Conservation (phyloP, 208 protist genomes). For the Acanthamoeba lenticulata region DNA sequence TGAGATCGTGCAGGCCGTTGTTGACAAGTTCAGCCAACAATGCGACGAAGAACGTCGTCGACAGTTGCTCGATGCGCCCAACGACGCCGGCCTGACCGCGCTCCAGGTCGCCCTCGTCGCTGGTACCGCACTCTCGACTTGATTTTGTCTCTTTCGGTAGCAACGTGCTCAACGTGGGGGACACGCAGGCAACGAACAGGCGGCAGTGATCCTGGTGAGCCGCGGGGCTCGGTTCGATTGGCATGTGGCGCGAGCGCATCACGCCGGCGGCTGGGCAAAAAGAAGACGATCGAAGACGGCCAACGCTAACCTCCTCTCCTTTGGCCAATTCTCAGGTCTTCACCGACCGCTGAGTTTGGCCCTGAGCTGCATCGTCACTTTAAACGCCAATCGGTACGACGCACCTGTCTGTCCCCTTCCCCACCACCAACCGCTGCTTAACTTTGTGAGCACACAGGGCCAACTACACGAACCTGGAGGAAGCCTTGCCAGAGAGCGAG, state of each 20-base stretch:
- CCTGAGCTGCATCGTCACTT: neutral
- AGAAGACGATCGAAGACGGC: no score
- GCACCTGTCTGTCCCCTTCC: no score
- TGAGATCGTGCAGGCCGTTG: neutral
- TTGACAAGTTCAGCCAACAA: neutral
- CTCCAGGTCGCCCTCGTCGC: neutral
- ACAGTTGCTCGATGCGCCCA: neutral
- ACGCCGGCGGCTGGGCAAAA: no score
- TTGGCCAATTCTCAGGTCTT: neutral
- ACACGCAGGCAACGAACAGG: neutral
- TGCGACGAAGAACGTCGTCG: neutral
- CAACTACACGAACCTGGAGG: neutral
- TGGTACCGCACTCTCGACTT: neutral
- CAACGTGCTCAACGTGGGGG: neutral
- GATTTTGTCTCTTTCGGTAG: neutral
- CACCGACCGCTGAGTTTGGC: neutral
- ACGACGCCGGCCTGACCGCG: neutral
- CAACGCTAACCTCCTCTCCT: no score
- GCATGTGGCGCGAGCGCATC: neutral
- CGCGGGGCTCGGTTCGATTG: neutral
- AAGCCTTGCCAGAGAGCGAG: neutral
- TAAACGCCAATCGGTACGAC: neutral
- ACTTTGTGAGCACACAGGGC: neutral
- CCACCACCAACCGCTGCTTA: no score
- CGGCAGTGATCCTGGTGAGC: neutral